phyloP scores from a whole-genome alignment of 768 basidiomycete species.

The Aureoboletus auriporus region DNA sequence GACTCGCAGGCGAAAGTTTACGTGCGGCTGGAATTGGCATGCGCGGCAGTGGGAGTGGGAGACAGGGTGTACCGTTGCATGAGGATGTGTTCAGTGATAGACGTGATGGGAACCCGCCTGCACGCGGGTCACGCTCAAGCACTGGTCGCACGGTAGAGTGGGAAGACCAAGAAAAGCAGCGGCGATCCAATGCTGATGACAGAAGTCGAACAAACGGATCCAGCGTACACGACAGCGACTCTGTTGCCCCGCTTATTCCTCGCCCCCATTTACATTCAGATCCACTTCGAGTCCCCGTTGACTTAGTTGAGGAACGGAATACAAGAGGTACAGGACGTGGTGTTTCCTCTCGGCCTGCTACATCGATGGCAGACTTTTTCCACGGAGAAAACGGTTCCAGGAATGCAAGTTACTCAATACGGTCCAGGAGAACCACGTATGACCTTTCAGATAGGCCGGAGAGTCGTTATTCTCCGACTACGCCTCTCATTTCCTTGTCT shows the following conservation, averaged over 20 bases:
- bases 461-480: constrained; percentile 13
- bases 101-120: constrained; percentile 15
- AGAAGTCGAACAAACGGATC: constrained; percentile 23
- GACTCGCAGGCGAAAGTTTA: constrained; percentile 64
- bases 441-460: constrained; percentile 23
- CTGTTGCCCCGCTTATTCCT: constrained; percentile 10
- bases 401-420: constrained; percentile 12
- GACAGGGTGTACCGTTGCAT: constrained; percentile 24
- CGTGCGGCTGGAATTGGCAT: constrained; percentile 65
- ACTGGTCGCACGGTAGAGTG: constrained; percentile 16
- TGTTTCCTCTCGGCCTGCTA: constrained; percentile 39
- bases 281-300: constrained; percentile 15
- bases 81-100: constrained; percentile 36
- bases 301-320: constrained; percentile 18
- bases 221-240: constrained; percentile 19
- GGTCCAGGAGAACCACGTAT: constrained; percentile 22
- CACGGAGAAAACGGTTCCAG: constrained; percentile 20
- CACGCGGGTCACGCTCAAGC: constrained; percentile 15
- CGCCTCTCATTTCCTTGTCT: constrained; percentile 8
- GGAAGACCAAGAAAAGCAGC: constrained; percentile 23
- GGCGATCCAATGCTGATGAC: constrained; percentile 13
- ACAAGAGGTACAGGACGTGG: constrained; percentile 15
- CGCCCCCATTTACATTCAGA: constrained; percentile 26
- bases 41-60: constrained; percentile 27
- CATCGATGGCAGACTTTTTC: constrained; percentile 53